Evolutionary conservation across 805 yeast genomes (phyloP).

Genomic region (Metschnikowia lochheadii): DNA sequence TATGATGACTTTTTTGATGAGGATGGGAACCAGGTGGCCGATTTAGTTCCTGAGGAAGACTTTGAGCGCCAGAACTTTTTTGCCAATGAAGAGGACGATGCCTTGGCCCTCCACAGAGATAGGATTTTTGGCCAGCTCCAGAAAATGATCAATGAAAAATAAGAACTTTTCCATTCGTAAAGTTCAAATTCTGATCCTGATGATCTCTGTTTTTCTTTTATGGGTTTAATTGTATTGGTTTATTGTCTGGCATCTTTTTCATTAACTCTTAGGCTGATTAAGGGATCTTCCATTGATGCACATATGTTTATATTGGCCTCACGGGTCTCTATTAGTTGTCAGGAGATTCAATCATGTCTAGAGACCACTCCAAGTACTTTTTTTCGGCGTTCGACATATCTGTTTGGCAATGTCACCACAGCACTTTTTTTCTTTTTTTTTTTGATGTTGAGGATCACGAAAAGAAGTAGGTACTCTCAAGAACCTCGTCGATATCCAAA

Average conservation of each 20-base stretch:
- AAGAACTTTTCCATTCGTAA: neutral
- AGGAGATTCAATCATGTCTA: too few relatives aligned
- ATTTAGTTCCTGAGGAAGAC: conserved; percentile 13
- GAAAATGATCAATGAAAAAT: conserved; percentile 45
- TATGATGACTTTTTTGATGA: conserved; percentile 27
- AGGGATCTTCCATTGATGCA: too few relatives aligned
- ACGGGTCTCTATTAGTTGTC: too few relatives aligned
- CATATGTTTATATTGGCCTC: too few relatives aligned
- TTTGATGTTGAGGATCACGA: conserved; percentile 18
- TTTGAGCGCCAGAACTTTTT: conserved; percentile 52
- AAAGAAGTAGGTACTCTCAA: conserved; percentile 34
- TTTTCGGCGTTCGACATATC: too few relatives aligned
- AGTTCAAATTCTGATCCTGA: neutral
- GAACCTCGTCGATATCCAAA: conserved; percentile 29
- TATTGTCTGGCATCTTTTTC: too few relatives aligned
- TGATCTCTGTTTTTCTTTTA: too few relatives aligned
- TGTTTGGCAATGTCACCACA: too few relatives aligned
- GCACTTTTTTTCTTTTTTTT: too few relatives aligned
- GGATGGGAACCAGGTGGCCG: conserved; percentile 33
- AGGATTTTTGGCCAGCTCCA: conserved; percentile 55
- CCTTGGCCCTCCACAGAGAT: conserved; percentile 61
- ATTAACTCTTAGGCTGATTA: too few relatives aligned
- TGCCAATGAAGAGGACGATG: conserved; percentile 53
- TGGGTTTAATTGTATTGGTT: too few relatives aligned
- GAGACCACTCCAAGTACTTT: too few relatives aligned